Evolutionary conservation across 331 rosid genomes (phyloP).

Genomic region (Cydonia oblonga): DNA sequence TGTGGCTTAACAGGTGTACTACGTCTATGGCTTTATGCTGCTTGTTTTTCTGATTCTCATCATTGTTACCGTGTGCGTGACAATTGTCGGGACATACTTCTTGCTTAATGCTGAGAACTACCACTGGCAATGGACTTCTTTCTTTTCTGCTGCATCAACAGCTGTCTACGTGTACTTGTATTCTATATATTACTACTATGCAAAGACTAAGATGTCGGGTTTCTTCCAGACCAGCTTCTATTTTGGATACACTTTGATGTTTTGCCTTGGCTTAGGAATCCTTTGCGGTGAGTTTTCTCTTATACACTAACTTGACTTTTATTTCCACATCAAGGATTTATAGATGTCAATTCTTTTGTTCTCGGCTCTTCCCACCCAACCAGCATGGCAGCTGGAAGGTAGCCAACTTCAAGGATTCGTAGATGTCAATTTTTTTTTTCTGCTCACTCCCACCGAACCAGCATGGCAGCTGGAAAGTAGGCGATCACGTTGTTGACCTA

Average conservation of each 20-base stretch:
- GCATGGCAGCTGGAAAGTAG: neutral
- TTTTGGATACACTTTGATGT: slow-evolving; percentile 97
- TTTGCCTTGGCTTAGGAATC: slow-evolving; percentile 93
- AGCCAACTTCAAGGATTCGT: neutral
- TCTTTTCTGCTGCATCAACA: slow-evolving; percentile 98
- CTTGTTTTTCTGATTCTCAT: slow-evolving; percentile 89
- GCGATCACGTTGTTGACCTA: neutral
- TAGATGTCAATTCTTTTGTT: neutral
- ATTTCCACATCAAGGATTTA: neutral
- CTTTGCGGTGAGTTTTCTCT: slow-evolving; percentile 70
- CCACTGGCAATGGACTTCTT: slow-evolving; percentile 99
- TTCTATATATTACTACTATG: slow-evolving; percentile 81
- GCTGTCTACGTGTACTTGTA: slow-evolving; percentile 90
- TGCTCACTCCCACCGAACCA: neutral
- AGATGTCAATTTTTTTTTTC: neutral
- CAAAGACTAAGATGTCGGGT: slow-evolving; percentile 99
- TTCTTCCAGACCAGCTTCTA: slow-evolving; percentile 98
- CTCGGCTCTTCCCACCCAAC: neutral
- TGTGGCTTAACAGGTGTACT: slow-evolving; percentile 73
- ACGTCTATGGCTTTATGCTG: slow-evolving; percentile 96
- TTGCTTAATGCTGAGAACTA: slow-evolving; percentile 97
- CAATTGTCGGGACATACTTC: slow-evolving; percentile 95
- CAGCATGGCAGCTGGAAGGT: neutral
- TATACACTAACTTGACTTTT: neutral
- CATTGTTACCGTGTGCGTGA: slow-evolving; percentile 89